Conservation (phyloP, 2,329 filamentous ascomycete species). For the Chaetomiaceae sp. region DNA sequence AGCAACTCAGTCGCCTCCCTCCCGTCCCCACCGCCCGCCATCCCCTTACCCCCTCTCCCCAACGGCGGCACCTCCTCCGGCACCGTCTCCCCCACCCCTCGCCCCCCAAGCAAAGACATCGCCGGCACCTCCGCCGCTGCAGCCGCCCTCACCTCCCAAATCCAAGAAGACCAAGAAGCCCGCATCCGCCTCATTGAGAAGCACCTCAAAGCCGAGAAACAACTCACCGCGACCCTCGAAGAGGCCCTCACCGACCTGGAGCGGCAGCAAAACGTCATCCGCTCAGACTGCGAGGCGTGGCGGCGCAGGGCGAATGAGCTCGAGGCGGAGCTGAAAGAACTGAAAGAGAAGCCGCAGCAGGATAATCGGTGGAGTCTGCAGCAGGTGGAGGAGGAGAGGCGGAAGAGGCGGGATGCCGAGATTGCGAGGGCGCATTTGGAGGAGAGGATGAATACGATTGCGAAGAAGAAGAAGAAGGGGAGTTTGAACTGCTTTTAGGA, state of each 20-base stretch:
- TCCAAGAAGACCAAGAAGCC: slow-evolving; percentile 91
- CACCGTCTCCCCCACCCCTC: slow-evolving; percentile 53
- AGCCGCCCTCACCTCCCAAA: slow-evolving; percentile 54
- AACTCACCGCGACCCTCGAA: slow-evolving; percentile 90
- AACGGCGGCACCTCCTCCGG: slow-evolving; percentile 41
- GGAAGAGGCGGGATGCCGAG: slow-evolving; percentile 86
- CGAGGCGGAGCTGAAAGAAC: slow-evolving; percentile 66
- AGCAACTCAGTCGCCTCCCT: slow-evolving; percentile 76
- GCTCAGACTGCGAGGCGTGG: slow-evolving; percentile 85
- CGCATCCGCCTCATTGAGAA: slow-evolving; percentile 96
- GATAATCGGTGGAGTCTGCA: slow-evolving; percentile 69
- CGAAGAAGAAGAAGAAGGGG: slow-evolving; percentile 88
- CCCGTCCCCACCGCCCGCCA: slow-evolving; percentile 89
- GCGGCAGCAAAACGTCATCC: slow-evolving; percentile 84
- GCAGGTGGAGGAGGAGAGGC: slow-evolving; percentile 92
- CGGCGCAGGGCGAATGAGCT: slow-evolving; percentile 76
- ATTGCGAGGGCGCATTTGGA: slow-evolving; percentile 83
- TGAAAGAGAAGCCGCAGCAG: slow-evolving; percentile 51
- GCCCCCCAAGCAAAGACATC: slow-evolving; percentile 79
- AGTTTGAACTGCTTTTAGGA: slow-evolving; percentile 93
- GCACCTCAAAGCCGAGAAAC: slow-evolving; percentile 91
- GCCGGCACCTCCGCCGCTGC: slow-evolving; percentile 27
- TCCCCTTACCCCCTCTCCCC: slow-evolving; percentile 90
- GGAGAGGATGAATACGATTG: slow-evolving; percentile 89
- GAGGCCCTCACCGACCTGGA: slow-evolving; percentile 94